phyloP scores from a whole-genome alignment of 139 green algal genomes.

The Chlamydomonas sp. region DNA sequence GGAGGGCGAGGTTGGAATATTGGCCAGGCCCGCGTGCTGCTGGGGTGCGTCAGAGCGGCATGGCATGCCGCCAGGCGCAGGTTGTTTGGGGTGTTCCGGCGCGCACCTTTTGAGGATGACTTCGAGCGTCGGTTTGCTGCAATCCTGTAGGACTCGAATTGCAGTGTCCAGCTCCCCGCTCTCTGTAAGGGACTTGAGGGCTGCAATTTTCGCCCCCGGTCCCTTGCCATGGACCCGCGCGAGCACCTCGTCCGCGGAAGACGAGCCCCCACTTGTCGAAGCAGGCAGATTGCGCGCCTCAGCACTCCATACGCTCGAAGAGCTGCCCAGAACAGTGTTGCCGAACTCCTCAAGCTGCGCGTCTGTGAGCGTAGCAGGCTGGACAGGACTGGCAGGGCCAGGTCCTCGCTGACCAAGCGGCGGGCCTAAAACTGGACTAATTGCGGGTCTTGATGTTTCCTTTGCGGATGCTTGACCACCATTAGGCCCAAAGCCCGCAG shows the following conservation, averaged over 20 bases:
- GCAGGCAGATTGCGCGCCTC: background rate
- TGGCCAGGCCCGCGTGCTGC: background rate
- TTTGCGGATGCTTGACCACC: too few species aligned
- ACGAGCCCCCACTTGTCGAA: slow-evolving; percentile 1
- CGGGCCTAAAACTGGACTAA: too few species aligned
- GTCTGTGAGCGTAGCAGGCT: background rate
- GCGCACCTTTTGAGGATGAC: background rate
- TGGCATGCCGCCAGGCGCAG: background rate
- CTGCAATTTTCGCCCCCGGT: background rate
- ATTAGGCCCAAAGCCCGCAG: too few species aligned
- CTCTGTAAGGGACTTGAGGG: background rate
- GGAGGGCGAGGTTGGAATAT: background rate
- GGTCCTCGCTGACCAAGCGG: too few species aligned
- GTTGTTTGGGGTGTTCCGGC: background rate
- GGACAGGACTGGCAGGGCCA: too few species aligned
- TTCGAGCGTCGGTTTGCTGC: background rate
- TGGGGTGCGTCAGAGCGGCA: background rate
- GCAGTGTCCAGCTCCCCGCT: background rate
- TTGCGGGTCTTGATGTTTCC: too few species aligned
- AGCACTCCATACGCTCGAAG: slow-evolving; percentile 22
- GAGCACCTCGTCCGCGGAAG: background rate
- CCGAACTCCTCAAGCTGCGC: slow-evolving; percentile 11
- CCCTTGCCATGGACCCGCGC: background rate
- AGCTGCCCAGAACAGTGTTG: background rate
- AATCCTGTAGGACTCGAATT: slow-evolving; percentile 13